Evolutionary conservation across 129 eudicot species (phyloP), one percentile per base, ranked within the genome.

Genomic region (Dittrichia graveolens): DNA sequence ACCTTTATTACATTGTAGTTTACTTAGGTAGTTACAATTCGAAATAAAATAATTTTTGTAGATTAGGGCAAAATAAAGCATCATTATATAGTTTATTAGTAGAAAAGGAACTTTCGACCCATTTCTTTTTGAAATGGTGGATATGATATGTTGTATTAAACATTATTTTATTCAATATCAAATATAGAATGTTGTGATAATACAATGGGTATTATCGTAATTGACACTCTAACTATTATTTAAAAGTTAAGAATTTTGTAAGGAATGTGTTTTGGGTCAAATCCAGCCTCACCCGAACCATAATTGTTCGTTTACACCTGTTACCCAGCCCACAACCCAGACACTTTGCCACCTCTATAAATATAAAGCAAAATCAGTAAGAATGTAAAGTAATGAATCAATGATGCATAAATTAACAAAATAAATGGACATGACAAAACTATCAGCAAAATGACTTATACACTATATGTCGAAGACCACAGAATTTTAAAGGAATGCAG

Each of bases 291-390:
- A 14, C 19, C 43, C 46, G 6, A 19, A 38, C 66, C 24, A 38
- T 3, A 57, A 57, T 8, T 9, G 5, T 7, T n/a, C 14, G 4
- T 31, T 24, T 57, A 19, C 40, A 34, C 42, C 14, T 12, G 15
- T 57, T 57, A 34, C 63, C 63, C 11, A 38, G 37, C 65, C 65
- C 4, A 59, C 44, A 11, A 4, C 5, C 65, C 44, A 59, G 18
- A 15, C 16, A 59, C 37, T 59, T 59, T 59, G 14, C 45, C 45
- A 35, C 65, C 18, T 62, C 12, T 8, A 38, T 31, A n/a, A n/a
- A n/a, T 73, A 18, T 74, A 49, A 50, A 63, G 76, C 67, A 42
- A 12, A 42, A 24, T 31, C 37, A 56, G 66, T 73, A 47, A 65
- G 18, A 54, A 66, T 7, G 4, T 24, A 56, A 65, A 57, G 38